Conservation (phyloP, 805 yeast species). For the Pichia cabralensis region DNA sequence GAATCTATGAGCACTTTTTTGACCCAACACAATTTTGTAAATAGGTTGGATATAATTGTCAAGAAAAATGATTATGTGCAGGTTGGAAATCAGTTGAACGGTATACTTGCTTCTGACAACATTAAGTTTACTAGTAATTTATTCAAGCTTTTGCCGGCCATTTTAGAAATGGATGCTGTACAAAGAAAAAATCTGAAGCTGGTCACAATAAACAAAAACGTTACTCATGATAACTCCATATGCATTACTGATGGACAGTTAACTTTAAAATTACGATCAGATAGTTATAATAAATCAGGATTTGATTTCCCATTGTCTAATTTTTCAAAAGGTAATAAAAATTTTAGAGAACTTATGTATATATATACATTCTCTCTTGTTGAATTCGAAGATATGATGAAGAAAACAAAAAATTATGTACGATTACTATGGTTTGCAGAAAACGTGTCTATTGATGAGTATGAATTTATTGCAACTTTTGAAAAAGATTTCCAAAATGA, state of each 20-base stretch:
- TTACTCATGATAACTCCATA: constrained; percentile 25
- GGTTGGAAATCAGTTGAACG: no score
- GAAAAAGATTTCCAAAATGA: background rate
- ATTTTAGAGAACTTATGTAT: constrained; percentile 14
- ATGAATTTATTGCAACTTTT: constrained; percentile 2
- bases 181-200: constrained; percentile 9
- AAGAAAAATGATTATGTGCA: no score
- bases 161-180: background rate
- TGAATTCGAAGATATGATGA: constrained; percentile 3
- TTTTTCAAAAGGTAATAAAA: constrained; percentile 18
- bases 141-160: background rate
- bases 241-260: constrained; percentile 21
- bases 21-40: constrained; percentile 26
- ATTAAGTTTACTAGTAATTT: no score
- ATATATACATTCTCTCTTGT: constrained; percentile 16
- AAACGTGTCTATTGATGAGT: constrained; percentile 8
- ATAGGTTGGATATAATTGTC: constrained; percentile 19
- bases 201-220: constrained; percentile 11
- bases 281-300: constrained; percentile 26
- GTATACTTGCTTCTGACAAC: no score
- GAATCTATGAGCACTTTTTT: no score
- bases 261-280: constrained; percentile 23
- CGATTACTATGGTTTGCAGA: constrained; percentile 25
- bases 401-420: constrained; percentile 14
- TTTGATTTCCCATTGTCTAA: constrained; percentile 22